Conservation (phyloP, 352 stramenopile genomes). For the Peronospora belbahrii region DNA sequence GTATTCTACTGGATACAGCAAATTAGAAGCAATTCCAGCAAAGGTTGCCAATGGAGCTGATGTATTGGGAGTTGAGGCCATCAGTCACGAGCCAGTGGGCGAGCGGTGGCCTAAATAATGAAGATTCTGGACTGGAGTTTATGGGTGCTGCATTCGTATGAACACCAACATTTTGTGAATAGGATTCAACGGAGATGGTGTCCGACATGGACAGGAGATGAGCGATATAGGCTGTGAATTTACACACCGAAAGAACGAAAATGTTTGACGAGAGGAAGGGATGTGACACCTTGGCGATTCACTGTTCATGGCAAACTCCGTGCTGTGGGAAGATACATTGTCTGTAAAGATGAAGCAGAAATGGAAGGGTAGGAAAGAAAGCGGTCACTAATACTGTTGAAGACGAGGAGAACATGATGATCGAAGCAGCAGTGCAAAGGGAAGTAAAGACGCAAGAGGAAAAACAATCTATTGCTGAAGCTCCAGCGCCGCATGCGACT, state of each 20-base stretch:
- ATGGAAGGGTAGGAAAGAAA: background rate
- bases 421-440: background rate
- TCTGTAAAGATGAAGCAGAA: slow-evolving; percentile 13
- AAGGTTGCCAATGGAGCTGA: slow-evolving; percentile 29
- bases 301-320: slow-evolving; percentile 19
- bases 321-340: slow-evolving; percentile 27
- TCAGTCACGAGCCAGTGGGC: slow-evolving; percentile 26
- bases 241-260: slow-evolving; percentile 22
- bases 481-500: slow-evolving; percentile 12
- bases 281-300: slow-evolving; percentile 31
- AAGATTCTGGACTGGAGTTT: slow-evolving; percentile 17
- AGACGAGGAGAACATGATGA: background rate
- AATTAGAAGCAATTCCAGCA: slow-evolving; percentile 22
- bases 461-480: background rate
- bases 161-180: slow-evolving; percentile 47
- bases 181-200: slow-evolving; percentile 71
- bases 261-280: slow-evolving; percentile 16
- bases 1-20: background rate
- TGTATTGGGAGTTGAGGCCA: slow-evolving; percentile 21
- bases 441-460: background rate
- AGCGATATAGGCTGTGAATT: slow-evolving; percentile 78
- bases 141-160: slow-evolving; percentile 9
- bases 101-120: slow-evolving; percentile 23
- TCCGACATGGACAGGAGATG: slow-evolving; percentile 80
- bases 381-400: background rate